Percentiles rank a stretch among this genome's conserved stretches.
These are phyloP conservation scores for Tilletia indica DNA, from an alignment of 1,284 basidiomycete species.

Conservation along the genomic window DNA sequence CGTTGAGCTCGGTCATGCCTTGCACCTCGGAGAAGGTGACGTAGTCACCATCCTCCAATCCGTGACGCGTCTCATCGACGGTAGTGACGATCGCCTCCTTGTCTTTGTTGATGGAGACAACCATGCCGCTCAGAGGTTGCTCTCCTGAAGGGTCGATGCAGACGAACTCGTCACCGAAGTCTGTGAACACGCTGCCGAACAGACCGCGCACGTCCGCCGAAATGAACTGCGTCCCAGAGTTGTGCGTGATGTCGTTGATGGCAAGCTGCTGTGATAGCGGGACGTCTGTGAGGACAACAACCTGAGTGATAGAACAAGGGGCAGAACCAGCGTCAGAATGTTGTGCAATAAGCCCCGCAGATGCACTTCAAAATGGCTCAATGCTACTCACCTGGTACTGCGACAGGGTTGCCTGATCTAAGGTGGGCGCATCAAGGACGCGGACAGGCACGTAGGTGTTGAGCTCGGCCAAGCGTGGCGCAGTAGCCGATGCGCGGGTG, in stretches of 20 bases:
- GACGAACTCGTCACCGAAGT: constrained; percentile 90
- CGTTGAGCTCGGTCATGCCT: constrained; percentile 89
- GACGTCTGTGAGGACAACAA: constrained; percentile 85
- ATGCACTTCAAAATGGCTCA: no score
- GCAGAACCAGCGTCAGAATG: no score
- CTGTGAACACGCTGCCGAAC: constrained; percentile 94
- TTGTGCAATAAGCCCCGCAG: no score
- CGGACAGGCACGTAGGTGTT: constrained; percentile 95
- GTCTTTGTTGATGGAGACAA: constrained; percentile 68
- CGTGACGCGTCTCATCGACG: constrained; percentile 93
- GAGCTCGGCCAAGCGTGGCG: constrained; percentile 86
- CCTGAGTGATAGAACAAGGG: constrained; percentile 21
- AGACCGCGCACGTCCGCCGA: constrained; percentile 87
- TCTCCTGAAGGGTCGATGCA: constrained; percentile 95
- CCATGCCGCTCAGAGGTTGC: constrained; percentile 88
- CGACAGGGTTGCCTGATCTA: constrained; percentile 39
- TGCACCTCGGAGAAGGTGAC: constrained; percentile 97
- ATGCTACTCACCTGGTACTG: constrained; percentile 60
- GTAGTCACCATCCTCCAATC: constrained; percentile 95
- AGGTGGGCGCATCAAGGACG: constrained; percentile 58
- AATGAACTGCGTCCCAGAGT: constrained; percentile 78
- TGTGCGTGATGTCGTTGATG: constrained; percentile 75
- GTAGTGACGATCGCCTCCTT: constrained; percentile 90
- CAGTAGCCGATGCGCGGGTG: constrained; percentile 76
- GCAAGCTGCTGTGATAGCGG: constrained; percentile 80